These are phyloP conservation scores for Thielaviopsis ethacetica DNA, from an alignment of 2,329 filamentous ascomycete species.

Conservation along the genomic window DNA sequence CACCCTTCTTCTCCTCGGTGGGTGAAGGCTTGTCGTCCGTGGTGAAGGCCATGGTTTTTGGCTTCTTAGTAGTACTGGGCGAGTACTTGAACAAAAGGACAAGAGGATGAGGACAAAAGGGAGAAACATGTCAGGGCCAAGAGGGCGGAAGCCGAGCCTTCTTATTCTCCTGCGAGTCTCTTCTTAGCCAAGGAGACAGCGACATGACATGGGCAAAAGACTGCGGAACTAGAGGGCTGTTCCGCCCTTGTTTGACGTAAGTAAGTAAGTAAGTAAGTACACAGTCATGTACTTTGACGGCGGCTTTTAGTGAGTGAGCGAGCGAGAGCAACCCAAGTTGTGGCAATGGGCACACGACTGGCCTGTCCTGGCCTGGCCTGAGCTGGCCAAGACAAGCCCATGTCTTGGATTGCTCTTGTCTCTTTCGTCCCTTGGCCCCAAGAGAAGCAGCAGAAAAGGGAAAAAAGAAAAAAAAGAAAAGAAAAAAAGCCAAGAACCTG, in stretches of 20 bases:
- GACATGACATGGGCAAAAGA: not conserved
- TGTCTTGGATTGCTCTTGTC: not conserved
- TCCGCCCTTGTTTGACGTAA: too few species aligned
- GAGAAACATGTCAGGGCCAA: not conserved
- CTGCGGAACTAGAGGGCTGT: too few species aligned
- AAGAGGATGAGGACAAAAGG: not conserved
- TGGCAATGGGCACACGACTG: not conserved
- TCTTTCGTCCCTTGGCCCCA: not conserved
- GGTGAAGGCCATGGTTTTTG: not conserved
- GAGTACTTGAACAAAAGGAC: not conserved
- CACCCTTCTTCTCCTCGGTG: not conserved
- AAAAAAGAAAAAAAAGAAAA: not conserved
- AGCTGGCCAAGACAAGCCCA: not conserved
- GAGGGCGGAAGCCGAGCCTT: not conserved
- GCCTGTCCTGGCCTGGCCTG: not conserved
- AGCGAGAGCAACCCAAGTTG: not conserved
- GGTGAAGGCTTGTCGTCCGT: not conserved
- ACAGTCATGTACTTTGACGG: too few species aligned
- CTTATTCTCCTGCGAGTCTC: not conserved
- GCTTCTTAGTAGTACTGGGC: not conserved
- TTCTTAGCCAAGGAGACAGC: too few species aligned
- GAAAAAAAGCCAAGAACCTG: not conserved
- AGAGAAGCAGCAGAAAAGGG: not conserved
- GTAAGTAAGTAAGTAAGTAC: too few species aligned
- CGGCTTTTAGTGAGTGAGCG: too few species aligned